Percentiles rank a stretch among this genome's conserved stretches.
phyloP scores from a whole-genome alignment of 208 protist species.

The Angomonas deanei region DNA sequence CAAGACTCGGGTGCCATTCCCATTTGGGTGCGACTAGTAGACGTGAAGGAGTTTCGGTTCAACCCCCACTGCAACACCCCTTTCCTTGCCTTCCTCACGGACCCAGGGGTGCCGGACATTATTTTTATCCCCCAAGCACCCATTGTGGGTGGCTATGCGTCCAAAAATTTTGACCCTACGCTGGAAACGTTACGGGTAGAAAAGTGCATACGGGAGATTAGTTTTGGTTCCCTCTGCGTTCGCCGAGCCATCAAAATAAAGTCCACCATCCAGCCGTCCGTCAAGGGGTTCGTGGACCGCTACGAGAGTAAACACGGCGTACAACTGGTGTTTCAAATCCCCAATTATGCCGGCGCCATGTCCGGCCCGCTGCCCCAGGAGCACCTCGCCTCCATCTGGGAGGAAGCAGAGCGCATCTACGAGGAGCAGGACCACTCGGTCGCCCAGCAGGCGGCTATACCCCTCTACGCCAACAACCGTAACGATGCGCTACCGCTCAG shows the following conservation, averaged over 20 bases:
- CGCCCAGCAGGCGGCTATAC: constrained; percentile 22
- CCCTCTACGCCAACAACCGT: constrained; percentile 22
- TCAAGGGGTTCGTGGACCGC: constrained; percentile 17
- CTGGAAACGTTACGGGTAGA: constrained; percentile 25
- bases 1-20: constrained; percentile 53
- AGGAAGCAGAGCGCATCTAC: constrained; percentile 21
- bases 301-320: constrained; percentile 9
- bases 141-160: constrained; percentile 28
- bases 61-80: constrained; percentile 34
- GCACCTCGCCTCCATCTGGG: constrained; percentile 37
- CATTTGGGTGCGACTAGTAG: constrained; percentile 43
- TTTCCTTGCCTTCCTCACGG: constrained; percentile 51
- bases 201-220: constrained; percentile 42
- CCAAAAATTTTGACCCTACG: constrained; percentile 31
- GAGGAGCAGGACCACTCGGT: constrained; percentile 15
- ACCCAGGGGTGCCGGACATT: constrained; percentile 43
- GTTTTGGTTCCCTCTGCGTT: constrained; percentile 42
- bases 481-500: constrained; percentile 14
- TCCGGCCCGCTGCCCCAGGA: constrained; percentile 31
- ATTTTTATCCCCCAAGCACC: constrained; percentile 59
- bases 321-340: constrained; percentile 18
- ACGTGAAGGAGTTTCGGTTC: constrained; percentile 49
- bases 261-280: constrained; percentile 9
- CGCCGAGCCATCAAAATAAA: constrained; percentile 35
- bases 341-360: constrained; percentile 15